Conservation (phyloP, 2,329 filamentous ascomycete species). For the Sporothrix curviconia region DNA sequence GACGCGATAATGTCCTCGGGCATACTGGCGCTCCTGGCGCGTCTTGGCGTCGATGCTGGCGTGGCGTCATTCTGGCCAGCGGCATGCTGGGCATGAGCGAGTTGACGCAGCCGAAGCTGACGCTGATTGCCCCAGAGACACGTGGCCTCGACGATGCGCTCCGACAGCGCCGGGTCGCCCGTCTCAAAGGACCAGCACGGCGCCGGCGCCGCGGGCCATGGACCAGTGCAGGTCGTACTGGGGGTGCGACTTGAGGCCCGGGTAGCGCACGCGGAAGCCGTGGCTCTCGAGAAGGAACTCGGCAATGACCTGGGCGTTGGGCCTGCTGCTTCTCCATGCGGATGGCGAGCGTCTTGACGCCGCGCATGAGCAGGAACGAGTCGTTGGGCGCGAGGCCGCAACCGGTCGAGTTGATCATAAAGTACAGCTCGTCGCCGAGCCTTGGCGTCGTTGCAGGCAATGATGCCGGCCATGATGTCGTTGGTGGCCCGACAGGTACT, state of each 20-base stretch:
- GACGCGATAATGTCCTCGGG: slow-evolving; percentile 92
- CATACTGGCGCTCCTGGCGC: slow-evolving; percentile 76
- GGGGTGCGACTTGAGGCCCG: slow-evolving; percentile 86
- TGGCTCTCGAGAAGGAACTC: slow-evolving; percentile 84
- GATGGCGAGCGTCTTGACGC: slow-evolving; percentile 92
- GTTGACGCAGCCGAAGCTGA: slow-evolving; percentile 97
- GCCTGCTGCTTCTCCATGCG: slow-evolving; percentile 98
- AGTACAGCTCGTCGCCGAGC: slow-evolving; percentile 85
- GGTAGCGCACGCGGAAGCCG: slow-evolving; percentile 93
- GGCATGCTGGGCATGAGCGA: slow-evolving; percentile 99
- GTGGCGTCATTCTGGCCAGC: slow-evolving; percentile 98
- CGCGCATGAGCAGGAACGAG: slow-evolving; percentile 89
- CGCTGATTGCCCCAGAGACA: slow-evolving; percentile 90
- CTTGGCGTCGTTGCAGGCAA: slow-evolving; percentile 79
- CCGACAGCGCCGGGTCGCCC: slow-evolving; percentile 72
- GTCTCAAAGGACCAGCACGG: slow-evolving; percentile 96
- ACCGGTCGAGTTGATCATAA: slow-evolving; percentile 93
- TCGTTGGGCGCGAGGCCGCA: slow-evolving; percentile 94
- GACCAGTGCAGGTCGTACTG: slow-evolving; percentile 96
- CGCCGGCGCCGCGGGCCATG: slow-evolving; percentile 88
- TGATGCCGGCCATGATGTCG: slow-evolving; percentile 97
- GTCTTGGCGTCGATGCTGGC: slow-evolving; percentile 97
- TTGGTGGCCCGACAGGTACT: slow-evolving; percentile 97
- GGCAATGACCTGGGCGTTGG: slow-evolving; percentile 84
- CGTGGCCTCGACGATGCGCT: slow-evolving; percentile 90